Evolutionary conservation across 2,329 filamentous ascomycete genomes (phyloP).

Genomic region (Cephalotrichum gorgonifer): DNA sequence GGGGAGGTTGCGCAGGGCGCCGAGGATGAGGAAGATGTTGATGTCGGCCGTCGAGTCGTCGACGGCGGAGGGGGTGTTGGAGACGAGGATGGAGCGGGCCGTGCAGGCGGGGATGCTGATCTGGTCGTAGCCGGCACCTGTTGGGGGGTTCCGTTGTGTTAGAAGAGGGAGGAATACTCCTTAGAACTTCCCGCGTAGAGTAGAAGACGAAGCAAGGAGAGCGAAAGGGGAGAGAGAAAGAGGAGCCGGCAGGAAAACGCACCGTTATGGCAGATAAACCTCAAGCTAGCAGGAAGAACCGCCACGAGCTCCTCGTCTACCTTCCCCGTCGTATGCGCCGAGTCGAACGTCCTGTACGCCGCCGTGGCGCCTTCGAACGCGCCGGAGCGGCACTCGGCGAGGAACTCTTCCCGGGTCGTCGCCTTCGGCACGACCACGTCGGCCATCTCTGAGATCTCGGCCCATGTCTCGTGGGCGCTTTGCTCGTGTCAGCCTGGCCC

Average conservation of each 20-base stretch:
- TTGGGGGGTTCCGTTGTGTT: not conserved
- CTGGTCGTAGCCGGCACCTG: constrained; percentile 78
- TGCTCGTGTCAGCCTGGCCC: too few species aligned
- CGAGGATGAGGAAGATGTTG: constrained; percentile 71
- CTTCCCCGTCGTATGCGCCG: constrained; percentile 52
- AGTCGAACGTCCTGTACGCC: constrained; percentile 62
- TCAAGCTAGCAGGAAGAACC: constrained; percentile 39
- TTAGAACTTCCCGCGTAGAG: too few species aligned
- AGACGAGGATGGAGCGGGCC: constrained; percentile 55
- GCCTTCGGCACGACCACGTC: constrained; percentile 55
- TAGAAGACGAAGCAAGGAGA: not conserved
- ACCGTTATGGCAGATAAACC: constrained; percentile 53
- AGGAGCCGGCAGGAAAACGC: constrained; percentile 10
- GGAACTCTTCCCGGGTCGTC: constrained; percentile 54
- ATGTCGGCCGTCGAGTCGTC: constrained; percentile 78
- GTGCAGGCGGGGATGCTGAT: constrained; percentile 66
- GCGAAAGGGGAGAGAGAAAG: not conserved
- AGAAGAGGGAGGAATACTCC: not conserved
- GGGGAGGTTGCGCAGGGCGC: constrained; percentile 66
- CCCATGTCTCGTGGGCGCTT: constrained; percentile 59
- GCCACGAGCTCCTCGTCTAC: constrained; percentile 62
- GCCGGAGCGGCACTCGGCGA: constrained; percentile 56
- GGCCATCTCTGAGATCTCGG: constrained; percentile 48
- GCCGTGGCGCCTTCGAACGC: constrained; percentile 54
- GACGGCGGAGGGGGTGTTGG: constrained; percentile 72